A percentile compares a stretch with the other conserved stretches of the same genome.
Conservation (phyloP, 306 rosid species). For the Quercus robur region DNA sequence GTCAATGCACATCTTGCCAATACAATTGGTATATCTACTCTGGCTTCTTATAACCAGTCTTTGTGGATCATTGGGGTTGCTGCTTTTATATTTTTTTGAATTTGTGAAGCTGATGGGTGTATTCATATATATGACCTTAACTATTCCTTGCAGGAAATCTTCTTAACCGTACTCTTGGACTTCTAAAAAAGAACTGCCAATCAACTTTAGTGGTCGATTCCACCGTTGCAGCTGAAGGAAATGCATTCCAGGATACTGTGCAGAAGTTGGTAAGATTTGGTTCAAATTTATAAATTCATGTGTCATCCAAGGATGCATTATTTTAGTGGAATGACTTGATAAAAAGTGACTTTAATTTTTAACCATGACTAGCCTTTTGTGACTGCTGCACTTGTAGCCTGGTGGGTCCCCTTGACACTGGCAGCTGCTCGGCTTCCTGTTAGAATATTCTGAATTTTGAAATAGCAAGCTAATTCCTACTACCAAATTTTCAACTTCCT, state of each 20-base stretch:
- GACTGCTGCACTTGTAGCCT: not conserved
- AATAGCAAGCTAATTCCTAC: not conserved
- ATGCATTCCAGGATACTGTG: constrained; percentile 60
- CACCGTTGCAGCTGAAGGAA: constrained; percentile 69
- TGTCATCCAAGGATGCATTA: not conserved
- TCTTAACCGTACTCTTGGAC: constrained; percentile 89
- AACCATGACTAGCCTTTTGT: not conserved
- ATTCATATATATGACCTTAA: constrained; percentile 11
- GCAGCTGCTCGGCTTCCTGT: not conserved
- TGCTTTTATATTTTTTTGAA: not conserved
- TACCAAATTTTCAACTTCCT: not conserved
- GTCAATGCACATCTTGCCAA: constrained; percentile 99
- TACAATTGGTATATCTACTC: constrained; percentile 62
- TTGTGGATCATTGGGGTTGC: not conserved
- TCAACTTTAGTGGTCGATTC: constrained; percentile 80
- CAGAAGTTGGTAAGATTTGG: constrained; percentile 55
- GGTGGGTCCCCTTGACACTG: not conserved
- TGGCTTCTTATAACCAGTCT: constrained; percentile 16
- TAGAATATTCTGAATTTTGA: not conserved
- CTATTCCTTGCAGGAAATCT: constrained; percentile 73
- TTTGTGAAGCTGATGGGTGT: not conserved
- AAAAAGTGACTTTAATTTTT: not conserved
- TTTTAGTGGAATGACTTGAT: not conserved
- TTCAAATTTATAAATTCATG: not conserved
- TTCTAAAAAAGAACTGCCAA: constrained; percentile 83